Conservation (phyloP, 2,329 filamentous ascomycete species). For the Aotearoamyces nothofagi region DNA sequence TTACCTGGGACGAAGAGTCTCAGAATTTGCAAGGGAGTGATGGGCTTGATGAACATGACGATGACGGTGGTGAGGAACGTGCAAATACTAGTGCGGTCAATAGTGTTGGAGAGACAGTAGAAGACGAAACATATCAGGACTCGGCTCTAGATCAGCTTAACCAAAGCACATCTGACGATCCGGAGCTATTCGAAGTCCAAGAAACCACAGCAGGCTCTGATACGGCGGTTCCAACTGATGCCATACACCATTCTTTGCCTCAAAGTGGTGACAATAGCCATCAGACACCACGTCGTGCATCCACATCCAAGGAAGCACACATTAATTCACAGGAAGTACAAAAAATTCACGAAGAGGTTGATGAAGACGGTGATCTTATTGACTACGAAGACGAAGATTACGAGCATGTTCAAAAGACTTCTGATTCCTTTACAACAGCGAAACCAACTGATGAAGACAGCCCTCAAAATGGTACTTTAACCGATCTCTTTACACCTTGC, state of each 20-base stretch:
- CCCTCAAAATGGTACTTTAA: constrained; percentile 14
- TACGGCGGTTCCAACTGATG: too few relatives aligned
- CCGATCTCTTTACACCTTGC: constrained; percentile 14
- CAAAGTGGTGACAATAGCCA: too few relatives aligned
- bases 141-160: too few relatives aligned
- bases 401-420: too few relatives aligned
- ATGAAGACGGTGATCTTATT: constrained; percentile 26
- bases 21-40: too few relatives aligned
- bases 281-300: too few relatives aligned
- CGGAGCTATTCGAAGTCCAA: background rate
- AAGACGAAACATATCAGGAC: too few relatives aligned
- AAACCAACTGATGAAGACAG: constrained; percentile 7
- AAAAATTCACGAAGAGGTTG: background rate
- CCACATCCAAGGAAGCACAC: too few relatives aligned
- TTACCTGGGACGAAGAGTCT: constrained; percentile 10
- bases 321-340: too few relatives aligned
- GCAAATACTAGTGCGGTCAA: constrained; percentile 1
- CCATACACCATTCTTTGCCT: too few relatives aligned
- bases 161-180: constrained; percentile 1
- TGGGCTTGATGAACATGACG: background rate
- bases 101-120: too few relatives aligned
- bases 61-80: background rate
- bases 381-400: constrained; percentile 33
- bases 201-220: background rate
- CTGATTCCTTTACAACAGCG: too few relatives aligned